These are phyloP conservation scores for Scolecobasidium constrictum DNA, from an alignment of 2,329 filamentous ascomycete species.

Conservation along the genomic window DNA sequence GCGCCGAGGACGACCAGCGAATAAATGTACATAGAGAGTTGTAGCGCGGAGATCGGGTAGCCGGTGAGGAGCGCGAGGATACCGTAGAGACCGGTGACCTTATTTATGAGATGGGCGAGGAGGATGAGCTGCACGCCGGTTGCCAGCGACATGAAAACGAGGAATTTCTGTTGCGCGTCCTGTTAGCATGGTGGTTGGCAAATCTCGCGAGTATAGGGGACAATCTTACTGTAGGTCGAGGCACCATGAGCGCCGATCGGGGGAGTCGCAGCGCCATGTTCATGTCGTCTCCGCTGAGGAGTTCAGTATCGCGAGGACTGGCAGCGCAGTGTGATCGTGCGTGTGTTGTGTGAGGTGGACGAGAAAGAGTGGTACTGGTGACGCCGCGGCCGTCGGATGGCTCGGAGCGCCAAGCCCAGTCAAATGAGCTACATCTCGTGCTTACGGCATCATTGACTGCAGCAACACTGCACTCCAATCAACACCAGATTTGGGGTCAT, in stretches of 20 bases:
- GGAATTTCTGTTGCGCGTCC: conserved; percentile 36
- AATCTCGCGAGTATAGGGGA: neutral
- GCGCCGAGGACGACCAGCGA: conserved; percentile 60
- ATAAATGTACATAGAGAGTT: conserved; percentile 88
- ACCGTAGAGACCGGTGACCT: conserved; percentile 82
- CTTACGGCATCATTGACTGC: too few species aligned
- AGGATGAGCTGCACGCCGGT: conserved; percentile 80
- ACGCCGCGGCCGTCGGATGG: too few species aligned
- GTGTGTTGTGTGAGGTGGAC: too few species aligned
- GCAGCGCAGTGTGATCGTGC: too few species aligned
- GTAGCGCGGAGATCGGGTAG: conserved; percentile 68
- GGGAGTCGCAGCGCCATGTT: neutral
- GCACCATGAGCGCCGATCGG: neutral
- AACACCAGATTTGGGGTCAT: too few species aligned
- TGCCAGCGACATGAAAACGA: conserved; percentile 76
- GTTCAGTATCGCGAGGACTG: too few species aligned
- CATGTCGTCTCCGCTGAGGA: too few species aligned
- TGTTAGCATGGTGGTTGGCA: too few species aligned
- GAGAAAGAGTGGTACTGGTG: too few species aligned
- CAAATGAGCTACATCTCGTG: too few species aligned
- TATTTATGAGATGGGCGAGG: conserved; percentile 78
- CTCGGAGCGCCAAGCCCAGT: too few species aligned
- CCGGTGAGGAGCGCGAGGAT: conserved; percentile 82
- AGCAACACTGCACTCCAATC: too few species aligned
- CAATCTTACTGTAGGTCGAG: neutral